Evolutionary conservation across 148 eudicot species (phyloP), one percentile per base, ranked within the genome.

Genomic region (Polygonum aviculare): DNA sequence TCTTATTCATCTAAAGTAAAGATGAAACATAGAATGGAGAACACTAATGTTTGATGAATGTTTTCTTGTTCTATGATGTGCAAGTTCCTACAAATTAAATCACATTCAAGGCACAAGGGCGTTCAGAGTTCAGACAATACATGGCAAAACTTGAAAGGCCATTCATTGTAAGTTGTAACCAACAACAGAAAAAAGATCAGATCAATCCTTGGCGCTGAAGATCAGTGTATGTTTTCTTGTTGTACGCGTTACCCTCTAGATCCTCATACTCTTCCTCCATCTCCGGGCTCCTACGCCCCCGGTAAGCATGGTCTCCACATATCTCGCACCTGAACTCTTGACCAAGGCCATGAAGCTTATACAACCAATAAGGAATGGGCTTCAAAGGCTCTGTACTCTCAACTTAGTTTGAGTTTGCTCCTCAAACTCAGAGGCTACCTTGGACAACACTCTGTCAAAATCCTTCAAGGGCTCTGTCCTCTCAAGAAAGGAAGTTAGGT

Each of bases 211-310:
- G 98, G 71, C 98, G 95, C 75, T 92, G 97, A 19, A 94, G 85
- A 87, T 94, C 98, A 12, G 96, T 83, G 67, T 82, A 94, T 0
- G 98, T 90, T 85, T 94, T 94, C 89, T 90, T 94, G 80, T 90
- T 92, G 75, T 94, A 92, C 19, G 92, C 90, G 82, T 92, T 94
- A 31, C 98, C 98, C 84, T 94, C 98, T 78, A 79, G 85, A 62
- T 92, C 97, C 85, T 94, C 98, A 40, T 92, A 92, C 74, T 94
- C 97, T 80, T 94, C 98, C 83, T 94, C 98, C 49, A 94, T 91
- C 7, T 94, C 98, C 1, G 98, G 97, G 21, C 97, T 90, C 98
- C 99, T 88, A 50, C 99, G 97, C 50, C 99, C 99, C 93, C 96
- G 89, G 62, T 95, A 95, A 82, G 93, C 93, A 59, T 92, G 91